Base-by-base conservation (phyloP, 2,329 filamentous ascomycete genomes). In the Corinectria fuckeliana region DNA sequence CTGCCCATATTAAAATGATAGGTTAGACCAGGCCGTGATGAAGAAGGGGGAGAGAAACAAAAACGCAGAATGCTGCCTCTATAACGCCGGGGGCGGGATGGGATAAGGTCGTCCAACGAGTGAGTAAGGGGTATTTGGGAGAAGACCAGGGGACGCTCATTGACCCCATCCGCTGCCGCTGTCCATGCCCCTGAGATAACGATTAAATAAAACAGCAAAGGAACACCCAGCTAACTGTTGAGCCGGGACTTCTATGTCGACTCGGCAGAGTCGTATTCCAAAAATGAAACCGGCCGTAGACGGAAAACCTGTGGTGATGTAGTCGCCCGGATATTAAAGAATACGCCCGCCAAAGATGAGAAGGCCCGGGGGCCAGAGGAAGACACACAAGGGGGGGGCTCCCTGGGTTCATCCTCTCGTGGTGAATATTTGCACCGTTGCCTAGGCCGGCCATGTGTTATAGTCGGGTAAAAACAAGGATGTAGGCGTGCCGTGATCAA, bases 71-170 rank as follows among this genome's bases (percentile, higher is more conserved):
- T 58, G 56, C 42, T 58, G 50, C 49, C 56, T 58, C 56, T 58
- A 58, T 42, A 58, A 58, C 56, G 56, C 56, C 56, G 26, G 42
- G 20, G 42, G 38, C 39, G 20, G 30, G 45, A 34, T 47, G 20
- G 30, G 45, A 34, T 47, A 44, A 47, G 44, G 38, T 49, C 44
- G 49, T 53, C 44, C 34, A 58, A 53, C 44, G 49, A 58, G 47
- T 44, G 49, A 58, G 32, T 42, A 53, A 56, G 44, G 56, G 56
- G 56, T 58, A 58, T 58, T n/a, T 53, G 28, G 44, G 42, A 41
- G 49, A 42, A 48, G 56, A 34, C 50, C 50, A 44, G 44, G 28
- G 50, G 44, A 44, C 34, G 14, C 42, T 44, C 44, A 44, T 58
- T 30, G 50, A 53, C 28, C 10, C 36, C 30, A 52, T 53, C 44